Base-by-base conservation (phyloP, 164 flowering plant species). In the Vitis vinifera region DNA sequence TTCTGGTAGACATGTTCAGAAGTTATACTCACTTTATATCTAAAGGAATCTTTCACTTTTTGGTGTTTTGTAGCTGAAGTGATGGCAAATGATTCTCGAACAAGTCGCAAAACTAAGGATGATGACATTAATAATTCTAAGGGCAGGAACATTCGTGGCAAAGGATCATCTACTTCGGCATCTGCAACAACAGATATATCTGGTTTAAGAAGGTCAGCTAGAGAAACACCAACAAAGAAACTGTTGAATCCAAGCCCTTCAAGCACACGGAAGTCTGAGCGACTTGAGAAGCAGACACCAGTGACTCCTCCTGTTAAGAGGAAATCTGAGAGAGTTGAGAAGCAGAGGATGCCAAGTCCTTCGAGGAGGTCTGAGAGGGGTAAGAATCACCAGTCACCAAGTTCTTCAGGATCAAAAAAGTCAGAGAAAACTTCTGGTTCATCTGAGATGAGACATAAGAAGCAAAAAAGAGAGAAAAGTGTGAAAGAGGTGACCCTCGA, bases 201-300 rank as follows among this genome's bases (percentile, higher is more conserved):
- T 63, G 68, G 75, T 62, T 56, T 83, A 60, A 87, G 92, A 71
- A 84, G 90, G 78, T 90, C 91, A 9, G 8, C 76, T 15, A 78
- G 91, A 61, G 89, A 81, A 57, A 66, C 82, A 65, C 56, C 80
- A 27, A 58, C 72, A 6, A 80, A 78, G 70, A 80, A 83, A 67
- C 70, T 55, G 49, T 49, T 48, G 49, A 15, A 16, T 52, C 48
- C 77, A 55, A 74, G 69, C 59, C 63, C 84, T 52, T 55, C 78
- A 16, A 73, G 70, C 73, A 79, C 61, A 17, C 79, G 77, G 31
- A 87, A 82, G 73, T 81, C 89, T 44, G 86, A 79, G 70, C 75
- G 84, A 44, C 76, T 79, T 67, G 87, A 80, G 75, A 81, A 84
- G 66, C 73, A 29, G 12, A 57, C 62, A 8, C 65, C 70, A 44